These are phyloP conservation scores for Paspalum vaginatum DNA, from an alignment of 176 grass and related monocot species.

Conservation along the genomic window DNA sequence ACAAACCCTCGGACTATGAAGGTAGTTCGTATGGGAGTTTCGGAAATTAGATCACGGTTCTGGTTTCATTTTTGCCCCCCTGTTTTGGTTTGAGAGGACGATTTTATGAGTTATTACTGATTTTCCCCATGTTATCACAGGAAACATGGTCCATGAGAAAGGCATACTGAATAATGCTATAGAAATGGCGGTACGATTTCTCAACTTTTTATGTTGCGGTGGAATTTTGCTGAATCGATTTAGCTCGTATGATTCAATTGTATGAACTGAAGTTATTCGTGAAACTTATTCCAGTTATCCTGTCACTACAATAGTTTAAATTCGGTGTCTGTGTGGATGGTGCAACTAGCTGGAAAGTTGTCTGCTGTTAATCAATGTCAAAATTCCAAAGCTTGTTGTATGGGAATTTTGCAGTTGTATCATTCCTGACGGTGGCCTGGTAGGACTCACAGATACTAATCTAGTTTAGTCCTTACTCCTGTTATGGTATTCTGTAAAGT, in stretches of 20 bases:
- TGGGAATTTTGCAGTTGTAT: too few relatives aligned
- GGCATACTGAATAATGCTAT: conserved; percentile 75
- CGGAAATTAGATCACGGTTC: conserved; percentile 65
- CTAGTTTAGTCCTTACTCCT: too few relatives aligned
- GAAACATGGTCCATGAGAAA: conserved; percentile 78
- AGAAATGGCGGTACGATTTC: conserved; percentile 76
- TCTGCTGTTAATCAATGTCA: too few relatives aligned
- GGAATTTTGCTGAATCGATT: conserved; percentile 4
- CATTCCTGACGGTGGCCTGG: too few relatives aligned
- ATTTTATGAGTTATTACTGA: conserved; percentile 34
- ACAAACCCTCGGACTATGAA: conserved; percentile 60
- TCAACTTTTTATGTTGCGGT: conserved; percentile 11
- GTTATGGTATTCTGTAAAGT: too few relatives aligned
- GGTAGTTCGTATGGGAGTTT: too few relatives aligned
- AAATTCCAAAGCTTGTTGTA: too few relatives aligned
- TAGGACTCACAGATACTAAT: too few relatives aligned
- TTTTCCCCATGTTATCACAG: conserved; percentile 57
- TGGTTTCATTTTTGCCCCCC: neutral
- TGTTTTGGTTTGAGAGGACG: conserved; percentile 16
- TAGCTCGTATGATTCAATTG: neutral
- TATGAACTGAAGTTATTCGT: conserved; percentile 25
- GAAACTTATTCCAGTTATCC: neutral
- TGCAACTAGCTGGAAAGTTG: too few relatives aligned
- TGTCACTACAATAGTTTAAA: too few relatives aligned
- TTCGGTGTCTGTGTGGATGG: too few relatives aligned